Conservation (phyloP, 2,329 filamentous ascomycete species). For the Metarhizium sp. region DNA sequence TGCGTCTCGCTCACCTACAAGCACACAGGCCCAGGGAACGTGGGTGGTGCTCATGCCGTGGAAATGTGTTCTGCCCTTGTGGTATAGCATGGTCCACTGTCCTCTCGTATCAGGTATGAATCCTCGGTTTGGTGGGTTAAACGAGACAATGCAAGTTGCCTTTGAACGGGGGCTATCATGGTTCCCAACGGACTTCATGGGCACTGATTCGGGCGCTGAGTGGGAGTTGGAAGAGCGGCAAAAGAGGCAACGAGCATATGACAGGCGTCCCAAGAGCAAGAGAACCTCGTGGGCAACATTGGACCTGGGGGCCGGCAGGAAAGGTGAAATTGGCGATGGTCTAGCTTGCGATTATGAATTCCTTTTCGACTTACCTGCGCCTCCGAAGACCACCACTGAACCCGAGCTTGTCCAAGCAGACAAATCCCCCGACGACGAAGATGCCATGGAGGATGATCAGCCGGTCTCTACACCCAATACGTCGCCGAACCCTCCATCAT, state of each 20-base stretch:
- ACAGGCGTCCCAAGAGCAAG: constrained; percentile 71
- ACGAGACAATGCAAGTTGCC: constrained; percentile 68
- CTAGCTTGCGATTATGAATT: constrained; percentile 78
- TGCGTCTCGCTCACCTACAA: constrained; percentile 40
- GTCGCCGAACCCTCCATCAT: neutral
- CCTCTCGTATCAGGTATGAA: constrained; percentile 73
- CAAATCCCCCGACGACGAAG: constrained; percentile 7
- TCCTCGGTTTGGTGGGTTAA: constrained; percentile 71
- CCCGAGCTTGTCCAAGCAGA: constrained; percentile 5
- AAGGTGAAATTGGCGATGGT: constrained; percentile 74
- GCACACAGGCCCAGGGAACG: constrained; percentile 48
- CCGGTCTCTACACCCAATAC: constrained; percentile 2
- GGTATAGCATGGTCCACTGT: constrained; percentile 78
- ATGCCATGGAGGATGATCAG: constrained; percentile 23
- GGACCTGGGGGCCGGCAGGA: constrained; percentile 61
- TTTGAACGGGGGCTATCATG: constrained; percentile 73
- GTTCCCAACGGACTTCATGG: constrained; percentile 81
- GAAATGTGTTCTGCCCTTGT: constrained; percentile 78
- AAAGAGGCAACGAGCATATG: constrained; percentile 72
- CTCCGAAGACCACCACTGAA: constrained; percentile 4
- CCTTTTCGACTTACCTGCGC: constrained; percentile 36
- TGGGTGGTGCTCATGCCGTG: constrained; percentile 86
- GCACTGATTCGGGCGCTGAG: constrained; percentile 64
- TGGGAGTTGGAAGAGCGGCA: constrained; percentile 64
- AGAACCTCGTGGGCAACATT: constrained; percentile 66